phyloP scores from a whole-genome alignment of 371 early-diverging fungal genomes.

The Capillidium rhysosporum region DNA sequence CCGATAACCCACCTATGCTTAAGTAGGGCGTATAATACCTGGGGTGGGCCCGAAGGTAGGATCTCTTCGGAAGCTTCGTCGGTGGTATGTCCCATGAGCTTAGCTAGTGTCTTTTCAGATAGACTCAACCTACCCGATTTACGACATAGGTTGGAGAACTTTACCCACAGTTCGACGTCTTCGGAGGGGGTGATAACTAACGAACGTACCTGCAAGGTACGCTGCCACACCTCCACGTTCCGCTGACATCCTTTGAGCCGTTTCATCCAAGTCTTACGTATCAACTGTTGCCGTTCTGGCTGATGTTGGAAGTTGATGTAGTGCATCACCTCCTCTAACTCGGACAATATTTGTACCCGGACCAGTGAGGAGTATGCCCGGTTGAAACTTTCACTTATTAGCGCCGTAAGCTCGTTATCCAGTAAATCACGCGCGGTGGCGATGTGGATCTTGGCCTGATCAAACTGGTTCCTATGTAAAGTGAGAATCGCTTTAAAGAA shows the following conservation, averaged over 20 bases:
- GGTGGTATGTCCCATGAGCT: slow-evolving; percentile 25
- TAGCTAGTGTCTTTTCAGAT: slow-evolving; percentile 58
- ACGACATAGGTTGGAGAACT: slow-evolving; percentile 85
- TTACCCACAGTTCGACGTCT: slow-evolving; percentile 89
- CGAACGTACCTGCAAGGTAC: slow-evolving; percentile 69
- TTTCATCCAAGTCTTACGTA: slow-evolving; percentile 76
- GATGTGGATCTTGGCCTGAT: slow-evolving; percentile 55
- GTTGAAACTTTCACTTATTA: slow-evolving; percentile 86
- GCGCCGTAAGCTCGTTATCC: slow-evolving; percentile 72
- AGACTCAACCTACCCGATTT: slow-evolving; percentile 69
- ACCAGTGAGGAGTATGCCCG: slow-evolving; percentile 78
- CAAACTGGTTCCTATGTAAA: slow-evolving; percentile 60
- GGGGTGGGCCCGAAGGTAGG: slow-evolving; percentile 30
- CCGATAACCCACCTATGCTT: slow-evolving; percentile 88
- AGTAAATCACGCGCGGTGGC: slow-evolving; percentile 67
- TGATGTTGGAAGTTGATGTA: slow-evolving; percentile 73
- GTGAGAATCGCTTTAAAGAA: slow-evolving; percentile 77
- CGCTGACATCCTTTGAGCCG: slow-evolving; percentile 75
- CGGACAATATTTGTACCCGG: slow-evolving; percentile 90
- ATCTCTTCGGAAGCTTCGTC: neutral
- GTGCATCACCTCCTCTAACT: slow-evolving; percentile 86
- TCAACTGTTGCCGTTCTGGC: slow-evolving; percentile 51
- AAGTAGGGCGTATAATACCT: slow-evolving; percentile 80
- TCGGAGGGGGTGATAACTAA: slow-evolving; percentile 78
- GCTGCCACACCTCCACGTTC: slow-evolving; percentile 92